Base-by-base conservation (phyloP, 345 rosid genomes). In the Xanthoceras sorbifolium region DNA sequence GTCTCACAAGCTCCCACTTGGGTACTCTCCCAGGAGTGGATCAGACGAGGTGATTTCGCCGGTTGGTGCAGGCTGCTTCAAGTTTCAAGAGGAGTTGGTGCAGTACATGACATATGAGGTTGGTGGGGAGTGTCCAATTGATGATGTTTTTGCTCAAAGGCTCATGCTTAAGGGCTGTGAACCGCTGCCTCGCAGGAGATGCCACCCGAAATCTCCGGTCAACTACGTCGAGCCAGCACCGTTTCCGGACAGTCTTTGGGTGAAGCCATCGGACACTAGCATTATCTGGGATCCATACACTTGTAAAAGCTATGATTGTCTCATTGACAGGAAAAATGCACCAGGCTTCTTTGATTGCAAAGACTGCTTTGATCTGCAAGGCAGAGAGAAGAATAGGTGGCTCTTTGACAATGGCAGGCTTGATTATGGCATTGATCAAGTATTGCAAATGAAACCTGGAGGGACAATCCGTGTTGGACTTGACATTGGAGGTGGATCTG, bases 91-190 rank as follows among this genome's bases (percentile, higher is more conserved):
- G 11, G 93, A 87, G 14, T 71, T 87, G 74, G 69, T 63, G 22
- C 76, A 79, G 74, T 87, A 79, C 67, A 82, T 89, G 86, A 67
- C 76, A 3, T 89, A 87, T 29, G 80, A 85, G 1, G 61, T 78
- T 23, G 90, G 91, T 0, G 86, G 84, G 4, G 87, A 80, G 34
- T 86, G 93, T 9, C 88, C 87, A 1, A 57, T 69, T 0, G 91
- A 88, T 68, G 87, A 86, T 68, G 83, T 70, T 40, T 86, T 88
- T 55, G 86, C 88, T 29, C 91, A 88, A 50, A 82, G 76, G 75
- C 79, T 90, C 34, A 71, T 86, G 77, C 80, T 88, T 46, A 85
- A 77, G 46, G 91, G 89, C 2, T 85, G 90, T 25, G 90, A 90
- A 69, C 88, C 91, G 4, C 85, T 90, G 55, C 90, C 88, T 17